Percentiles rank a stretch among this genome's conserved stretches.
These are phyloP conservation scores for Fragaria ananassa DNA, from an alignment of 306 rosid genomes.

Conservation along the genomic window DNA sequence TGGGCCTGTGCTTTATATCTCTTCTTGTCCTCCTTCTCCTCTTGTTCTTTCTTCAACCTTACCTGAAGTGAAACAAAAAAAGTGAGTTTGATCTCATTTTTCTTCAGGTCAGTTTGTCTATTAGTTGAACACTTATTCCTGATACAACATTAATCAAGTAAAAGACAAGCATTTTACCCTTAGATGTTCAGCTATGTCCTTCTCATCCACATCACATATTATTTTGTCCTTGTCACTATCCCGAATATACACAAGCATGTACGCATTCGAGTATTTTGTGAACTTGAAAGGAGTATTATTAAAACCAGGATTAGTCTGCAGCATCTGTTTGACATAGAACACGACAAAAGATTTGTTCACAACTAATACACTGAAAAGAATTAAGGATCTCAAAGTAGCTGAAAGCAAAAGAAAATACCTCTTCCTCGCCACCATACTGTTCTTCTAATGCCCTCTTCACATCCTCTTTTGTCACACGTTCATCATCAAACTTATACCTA, in stretches of 20 bases:
- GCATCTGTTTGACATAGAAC: constrained; percentile 52
- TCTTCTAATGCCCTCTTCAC: constrained; percentile 82
- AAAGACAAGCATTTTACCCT: constrained; percentile 47
- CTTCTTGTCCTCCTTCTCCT: constrained; percentile 78
- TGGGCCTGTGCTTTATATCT: constrained; percentile 90
- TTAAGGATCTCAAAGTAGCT: not conserved
- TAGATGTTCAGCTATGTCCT: constrained; percentile 81
- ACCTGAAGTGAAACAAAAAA: constrained; percentile 40
- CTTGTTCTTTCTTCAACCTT: constrained; percentile 87
- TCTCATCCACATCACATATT: constrained; percentile 83
- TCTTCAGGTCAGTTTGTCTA: constrained; percentile 10
- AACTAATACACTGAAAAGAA: constrained; percentile 6
- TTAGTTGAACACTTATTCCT: constrained; percentile 3
- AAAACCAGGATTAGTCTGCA: constrained; percentile 82
- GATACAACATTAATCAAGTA: constrained; percentile 1
- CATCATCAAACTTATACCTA: constrained; percentile 93
- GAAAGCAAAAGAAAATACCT: constrained; percentile 38
- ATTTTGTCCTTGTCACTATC: constrained; percentile 87
- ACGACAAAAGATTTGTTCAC: constrained; percentile 17
- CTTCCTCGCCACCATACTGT: constrained; percentile 96
- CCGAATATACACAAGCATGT: constrained; percentile 94
- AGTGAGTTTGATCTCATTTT: not conserved
- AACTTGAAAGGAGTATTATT: constrained; percentile 83
- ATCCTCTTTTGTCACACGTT: constrained; percentile 89
- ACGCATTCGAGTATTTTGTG: constrained; percentile 87